These are phyloP conservation scores for Fusarium mundagurra DNA, from an alignment of 2,329 filamentous ascomycete genomes.

Conservation along the genomic window DNA sequence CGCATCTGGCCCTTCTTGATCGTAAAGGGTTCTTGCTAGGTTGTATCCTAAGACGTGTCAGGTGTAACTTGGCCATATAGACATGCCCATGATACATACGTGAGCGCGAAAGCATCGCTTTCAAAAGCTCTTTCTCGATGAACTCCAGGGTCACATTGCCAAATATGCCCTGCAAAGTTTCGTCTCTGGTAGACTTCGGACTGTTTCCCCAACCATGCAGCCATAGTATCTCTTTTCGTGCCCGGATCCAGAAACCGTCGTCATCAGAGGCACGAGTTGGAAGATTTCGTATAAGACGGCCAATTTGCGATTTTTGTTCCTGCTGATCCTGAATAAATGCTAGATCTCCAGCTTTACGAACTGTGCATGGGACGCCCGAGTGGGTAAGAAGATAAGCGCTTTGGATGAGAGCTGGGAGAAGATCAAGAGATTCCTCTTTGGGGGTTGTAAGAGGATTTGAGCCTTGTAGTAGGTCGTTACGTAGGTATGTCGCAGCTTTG, in stretches of 20 bases:
- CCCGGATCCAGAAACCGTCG: conserved; percentile 70
- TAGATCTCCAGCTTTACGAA: conserved; percentile 69
- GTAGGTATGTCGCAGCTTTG: conserved; percentile 46
- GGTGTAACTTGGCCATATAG: not conserved
- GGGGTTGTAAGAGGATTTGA: conserved; percentile 74
- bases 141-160: conserved; percentile 68
- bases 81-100: conserved; percentile 54
- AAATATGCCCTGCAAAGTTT: conserved; percentile 68
- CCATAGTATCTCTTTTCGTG: conserved; percentile 75
- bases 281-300: conserved; percentile 67
- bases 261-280: conserved; percentile 63
- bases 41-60: conserved; percentile 61
- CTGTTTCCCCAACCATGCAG: conserved; percentile 75
- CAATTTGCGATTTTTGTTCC: conserved; percentile 70
- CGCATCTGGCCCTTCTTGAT: conserved; percentile 57
- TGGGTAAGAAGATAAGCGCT: conserved; percentile 67
- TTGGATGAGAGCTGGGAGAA: conserved; percentile 71
- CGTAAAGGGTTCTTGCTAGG: conserved; percentile 71
- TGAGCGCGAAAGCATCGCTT: conserved; percentile 69
- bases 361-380: conserved; percentile 59
- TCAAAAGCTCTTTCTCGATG: conserved; percentile 77
- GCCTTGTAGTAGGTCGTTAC: conserved; percentile 62
- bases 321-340: conserved; percentile 69
- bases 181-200: conserved; percentile 34
- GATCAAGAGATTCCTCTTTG: conserved; percentile 60